These are phyloP conservation scores for Chalciporus pseudorubinellus DNA, from an alignment of 768 basidiomycete species.

Conservation along the genomic window DNA sequence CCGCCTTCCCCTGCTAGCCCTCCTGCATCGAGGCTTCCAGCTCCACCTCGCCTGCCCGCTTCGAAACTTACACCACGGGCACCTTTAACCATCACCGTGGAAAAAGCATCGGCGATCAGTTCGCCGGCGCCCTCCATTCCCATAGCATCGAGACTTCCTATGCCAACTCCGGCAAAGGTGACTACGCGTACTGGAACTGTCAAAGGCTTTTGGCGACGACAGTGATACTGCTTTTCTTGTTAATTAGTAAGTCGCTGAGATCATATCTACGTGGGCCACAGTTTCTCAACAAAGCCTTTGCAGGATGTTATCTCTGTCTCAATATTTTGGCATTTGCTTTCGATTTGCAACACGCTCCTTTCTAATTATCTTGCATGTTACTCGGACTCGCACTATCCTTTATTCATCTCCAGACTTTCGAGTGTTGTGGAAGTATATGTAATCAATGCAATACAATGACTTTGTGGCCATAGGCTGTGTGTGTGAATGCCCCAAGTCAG, in stretches of 20 bases:
- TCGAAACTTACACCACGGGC: constrained; percentile 9
- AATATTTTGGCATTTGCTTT: not conserved
- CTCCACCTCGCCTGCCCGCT: constrained; percentile 13
- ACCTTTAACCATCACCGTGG: not conserved
- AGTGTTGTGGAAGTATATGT: not conserved
- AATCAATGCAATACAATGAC: not conserved
- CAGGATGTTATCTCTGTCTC: not conserved
- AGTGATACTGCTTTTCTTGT: constrained; percentile 3
- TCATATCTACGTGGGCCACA: too few species aligned
- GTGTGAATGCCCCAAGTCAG: not conserved
- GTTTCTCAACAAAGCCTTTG: too few species aligned
- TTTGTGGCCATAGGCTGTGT: not conserved
- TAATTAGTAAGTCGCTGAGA: constrained; percentile 8
- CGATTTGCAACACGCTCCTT: not conserved
- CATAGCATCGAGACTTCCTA: constrained; percentile 19
- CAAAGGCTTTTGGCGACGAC: constrained; percentile 32
- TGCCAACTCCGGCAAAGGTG: constrained; percentile 24
- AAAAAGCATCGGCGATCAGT: constrained; percentile 4
- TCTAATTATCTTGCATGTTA: not conserved
- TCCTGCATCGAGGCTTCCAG: constrained; percentile 21
- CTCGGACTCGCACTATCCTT: not conserved
- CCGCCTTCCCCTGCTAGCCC: constrained; percentile 1
- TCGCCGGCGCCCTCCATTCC: not conserved
- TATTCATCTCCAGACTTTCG: not conserved
- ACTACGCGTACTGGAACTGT: constrained; percentile 24